Evolutionary conservation across 1,139 yeast genomes (phyloP).

Genomic region (Scheffersomyces segobiensis): DNA sequence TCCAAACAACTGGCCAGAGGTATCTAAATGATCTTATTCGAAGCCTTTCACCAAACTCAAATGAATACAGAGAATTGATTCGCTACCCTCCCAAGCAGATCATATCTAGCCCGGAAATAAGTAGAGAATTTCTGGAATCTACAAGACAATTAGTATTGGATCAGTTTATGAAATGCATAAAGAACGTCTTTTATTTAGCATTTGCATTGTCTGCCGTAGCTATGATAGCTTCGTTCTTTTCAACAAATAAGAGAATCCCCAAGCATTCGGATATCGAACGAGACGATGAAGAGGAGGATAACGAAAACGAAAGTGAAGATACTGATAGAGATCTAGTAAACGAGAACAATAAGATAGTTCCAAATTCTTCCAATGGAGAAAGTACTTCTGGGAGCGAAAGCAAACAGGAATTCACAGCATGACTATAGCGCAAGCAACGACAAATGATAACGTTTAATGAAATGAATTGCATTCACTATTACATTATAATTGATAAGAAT

Average conservation of each 20-base stretch:
- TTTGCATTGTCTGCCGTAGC: conserved; percentile 23
- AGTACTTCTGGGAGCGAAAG: background rate
- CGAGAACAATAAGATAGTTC: background rate
- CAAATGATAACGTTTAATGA: too few relatives aligned
- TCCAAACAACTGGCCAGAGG: conserved; percentile 26
- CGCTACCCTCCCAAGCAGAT: conserved; percentile 19
- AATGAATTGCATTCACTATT: background rate
- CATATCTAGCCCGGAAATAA: conserved; percentile 30
- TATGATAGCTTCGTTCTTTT: conserved; percentile 27
- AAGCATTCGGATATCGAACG: conserved; percentile 25
- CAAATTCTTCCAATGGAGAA: background rate
- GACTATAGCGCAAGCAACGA: background rate
- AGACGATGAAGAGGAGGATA: conserved; percentile 9
- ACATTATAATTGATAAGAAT: too few relatives aligned
- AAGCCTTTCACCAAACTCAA: conserved; percentile 14
- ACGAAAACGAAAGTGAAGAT: background rate
- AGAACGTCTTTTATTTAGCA: conserved; percentile 44
- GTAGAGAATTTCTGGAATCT: conserved; percentile 24
- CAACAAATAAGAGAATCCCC: conserved; percentile 44
- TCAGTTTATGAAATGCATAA: conserved; percentile 38
- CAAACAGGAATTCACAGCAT: background rate
- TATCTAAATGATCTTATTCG: conserved; percentile 20
- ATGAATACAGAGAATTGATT: conserved; percentile 16
- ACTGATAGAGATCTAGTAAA: background rate
- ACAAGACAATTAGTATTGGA: conserved; percentile 24